Evolutionary conservation across 495 filamentous ascomycete species (phyloP), one percentile per base, ranked within the genome.

Genomic region (Pseudomonodictys pantanalensis): DNA sequence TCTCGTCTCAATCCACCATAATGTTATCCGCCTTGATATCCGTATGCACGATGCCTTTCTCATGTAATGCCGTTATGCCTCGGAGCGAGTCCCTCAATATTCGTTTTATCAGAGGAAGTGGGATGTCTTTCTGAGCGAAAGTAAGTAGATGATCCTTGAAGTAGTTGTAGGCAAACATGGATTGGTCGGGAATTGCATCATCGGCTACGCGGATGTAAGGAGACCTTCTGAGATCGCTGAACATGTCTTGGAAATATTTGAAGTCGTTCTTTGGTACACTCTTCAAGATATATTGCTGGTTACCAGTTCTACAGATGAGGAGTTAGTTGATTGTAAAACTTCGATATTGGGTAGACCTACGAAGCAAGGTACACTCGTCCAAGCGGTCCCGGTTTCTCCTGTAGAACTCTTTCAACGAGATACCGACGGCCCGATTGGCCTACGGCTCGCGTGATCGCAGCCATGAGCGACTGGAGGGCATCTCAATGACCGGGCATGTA

Each of bases 1-100:
- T 38, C 47, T 60, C 49, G 24, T 65, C 15, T 52, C 63, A 70
- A 41, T 73, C 60, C 17, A 72, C 43, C 22, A 71, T 59, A 30
- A 73, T 60, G 49, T 72, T 73, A 53, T 73, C 66, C 20, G 68
- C 57, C 63, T 72, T 72, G 20, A 73, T 69, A 64, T 71, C 71
- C 18, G 45, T 52, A 52, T 63, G 54, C 9, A 63, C 60, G 30
- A 63, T 63, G 30, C 32, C 54, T 20, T 57, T 52, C 17, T 58
- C 60, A 32, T 63, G 54, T 26, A 58, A 39, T 47, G 42, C 26
- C 18, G 58, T 43, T 23, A 62, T 55, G 28, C 58, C 51, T 32
- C 58, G 58, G 22, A 62, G 58, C 11, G 58, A 45, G 41, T 62
- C 58, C 23, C 52, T 45, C 52, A 62, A 26, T 32, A 56, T 56